Evolutionary conservation across 148 eudicot species (phyloP), one percentile per base, ranked within the genome.

Genomic region (Fagopyrum homotropicum): DNA sequence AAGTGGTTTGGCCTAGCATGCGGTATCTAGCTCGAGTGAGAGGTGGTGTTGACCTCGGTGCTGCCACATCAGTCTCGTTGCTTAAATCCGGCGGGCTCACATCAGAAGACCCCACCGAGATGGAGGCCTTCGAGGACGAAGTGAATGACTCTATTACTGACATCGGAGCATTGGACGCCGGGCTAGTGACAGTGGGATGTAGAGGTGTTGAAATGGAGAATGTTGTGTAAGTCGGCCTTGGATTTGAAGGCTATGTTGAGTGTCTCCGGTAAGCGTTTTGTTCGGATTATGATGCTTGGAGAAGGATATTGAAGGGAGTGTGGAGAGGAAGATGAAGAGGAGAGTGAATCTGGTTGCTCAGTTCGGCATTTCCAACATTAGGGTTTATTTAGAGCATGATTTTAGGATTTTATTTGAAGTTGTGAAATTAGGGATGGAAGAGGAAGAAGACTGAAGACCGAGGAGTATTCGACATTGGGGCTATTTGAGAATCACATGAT

Each of bases 161-260:
- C 30, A 11, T 73, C 4, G 0, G 12, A 12, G 77, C 92, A 89
- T 45, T 80, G 55, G 6, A 89, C 77, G 14, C 85, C 92, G 4
- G 16, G 75, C 92, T 90, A 89, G 43, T 75, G 69, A 79, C 92
- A 89, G 75, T 79, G 81, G 5, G 79, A 30, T 14, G 57, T 22
- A 7, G 77, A 60, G 2, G 82, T 22, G 78, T 82, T 74, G 80
- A 79, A 87, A 5, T 1, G 48, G 29, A 89, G 85, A 2, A 68
- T 59, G 82, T 81, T 61, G 73, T 73, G 63, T 1, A 75, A 6
- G 52, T 89, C 92, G 8, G 92, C 86, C 60, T 77, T 77, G 5
- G 77, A 79, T 60, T 82, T 82, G 81, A 89, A 86, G 44, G 43
- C 46, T 22, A 89, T 44, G 2, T 0, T 16, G n/a, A 5, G 88